A percentile compares a stretch with the other conserved stretches of the same genome.
Conservation (phyloP, 495 filamentous ascomycete species). For the Rhypophila decipiens region DNA sequence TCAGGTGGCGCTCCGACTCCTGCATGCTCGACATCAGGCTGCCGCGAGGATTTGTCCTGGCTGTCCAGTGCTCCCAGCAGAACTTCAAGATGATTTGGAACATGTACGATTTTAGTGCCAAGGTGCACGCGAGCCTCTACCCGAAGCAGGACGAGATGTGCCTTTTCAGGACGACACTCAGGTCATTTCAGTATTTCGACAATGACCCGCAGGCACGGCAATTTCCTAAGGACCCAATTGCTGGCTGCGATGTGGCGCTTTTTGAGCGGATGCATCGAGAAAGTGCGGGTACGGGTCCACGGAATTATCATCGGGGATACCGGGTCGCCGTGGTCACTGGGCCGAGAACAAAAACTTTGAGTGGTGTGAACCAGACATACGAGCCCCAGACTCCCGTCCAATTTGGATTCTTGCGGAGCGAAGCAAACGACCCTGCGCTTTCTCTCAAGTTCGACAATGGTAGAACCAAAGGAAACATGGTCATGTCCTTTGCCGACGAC, state of each 20-base stretch:
- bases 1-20: slow-evolving; percentile 63
- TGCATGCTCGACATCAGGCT: slow-evolving; percentile 58
- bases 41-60: slow-evolving; percentile 60
- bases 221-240: slow-evolving; percentile 68
- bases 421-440: slow-evolving; percentile 58
- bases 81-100: slow-evolving; percentile 73
- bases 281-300: slow-evolving; percentile 59
- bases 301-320: slow-evolving; percentile 67
- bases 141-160: slow-evolving; percentile 57
- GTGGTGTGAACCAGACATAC: slow-evolving; percentile 61
- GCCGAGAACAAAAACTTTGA: slow-evolving; percentile 66
- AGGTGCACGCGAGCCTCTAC: slow-evolving; percentile 62
- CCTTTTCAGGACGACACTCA: slow-evolving; percentile 57
- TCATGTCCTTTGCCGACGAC: slow-evolving; percentile 65
- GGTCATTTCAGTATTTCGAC: slow-evolving; percentile 71
- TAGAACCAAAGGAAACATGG: slow-evolving; percentile 58
- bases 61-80: slow-evolving; percentile 60
- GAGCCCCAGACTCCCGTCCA: slow-evolving; percentile 56
- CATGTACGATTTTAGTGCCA: slow-evolving; percentile 72
- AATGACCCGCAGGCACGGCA: slow-evolving; percentile 52
- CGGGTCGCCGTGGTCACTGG: slow-evolving; percentile 69
- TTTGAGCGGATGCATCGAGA: slow-evolving; percentile 62
- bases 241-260: slow-evolving; percentile 59
- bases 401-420: slow-evolving; percentile 65
- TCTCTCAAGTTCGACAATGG: slow-evolving; percentile 63